Conservation (phyloP, 1,139 yeast species). For the Debaryomyces singareniensis region DNA sequence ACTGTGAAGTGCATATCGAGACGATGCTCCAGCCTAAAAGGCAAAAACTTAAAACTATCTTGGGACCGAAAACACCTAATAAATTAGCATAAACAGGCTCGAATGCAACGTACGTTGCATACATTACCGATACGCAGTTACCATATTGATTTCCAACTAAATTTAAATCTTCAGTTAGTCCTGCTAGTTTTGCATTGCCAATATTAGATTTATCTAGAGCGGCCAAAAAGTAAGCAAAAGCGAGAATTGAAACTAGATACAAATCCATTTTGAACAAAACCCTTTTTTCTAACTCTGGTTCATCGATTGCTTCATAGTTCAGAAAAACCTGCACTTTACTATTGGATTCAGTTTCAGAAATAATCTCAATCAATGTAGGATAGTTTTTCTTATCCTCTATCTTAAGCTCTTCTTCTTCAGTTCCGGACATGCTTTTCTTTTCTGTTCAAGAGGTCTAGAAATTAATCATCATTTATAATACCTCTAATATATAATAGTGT, state of each 20-base stretch:
- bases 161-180: conserved; percentile 12
- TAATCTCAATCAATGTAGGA: too few species aligned
- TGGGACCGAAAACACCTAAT: conserved; percentile 12
- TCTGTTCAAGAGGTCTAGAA: too few species aligned
- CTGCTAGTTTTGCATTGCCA: conserved; percentile 20
- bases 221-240: conserved; percentile 13
- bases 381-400: too few species aligned
- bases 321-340: background rate
- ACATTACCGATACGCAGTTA: conserved; percentile 14
- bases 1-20: conserved; percentile 13
- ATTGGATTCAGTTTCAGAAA: background rate
- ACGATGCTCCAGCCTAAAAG: conserved; percentile 14
- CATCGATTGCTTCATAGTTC: conserved; percentile 1
- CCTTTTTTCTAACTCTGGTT: conserved; percentile 2
- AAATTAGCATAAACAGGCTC: conserved; percentile 13
- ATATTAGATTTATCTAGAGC: conserved; percentile 20
- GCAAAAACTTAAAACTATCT: conserved; percentile 11
- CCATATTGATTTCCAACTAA: conserved; percentile 13
- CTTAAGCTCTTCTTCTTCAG: too few species aligned
- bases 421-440: too few species aligned
- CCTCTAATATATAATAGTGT: too few species aligned
- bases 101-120: conserved; percentile 14
- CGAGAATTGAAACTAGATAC: conserved; percentile 1
- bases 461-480: too few species aligned
- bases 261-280: conserved; percentile 2